A percentile compares a stretch with the other conserved stretches of the same genome.
phyloP scores from a whole-genome alignment of 2,329 filamentous ascomycete species.

The Microsporum ferrugineum region DNA sequence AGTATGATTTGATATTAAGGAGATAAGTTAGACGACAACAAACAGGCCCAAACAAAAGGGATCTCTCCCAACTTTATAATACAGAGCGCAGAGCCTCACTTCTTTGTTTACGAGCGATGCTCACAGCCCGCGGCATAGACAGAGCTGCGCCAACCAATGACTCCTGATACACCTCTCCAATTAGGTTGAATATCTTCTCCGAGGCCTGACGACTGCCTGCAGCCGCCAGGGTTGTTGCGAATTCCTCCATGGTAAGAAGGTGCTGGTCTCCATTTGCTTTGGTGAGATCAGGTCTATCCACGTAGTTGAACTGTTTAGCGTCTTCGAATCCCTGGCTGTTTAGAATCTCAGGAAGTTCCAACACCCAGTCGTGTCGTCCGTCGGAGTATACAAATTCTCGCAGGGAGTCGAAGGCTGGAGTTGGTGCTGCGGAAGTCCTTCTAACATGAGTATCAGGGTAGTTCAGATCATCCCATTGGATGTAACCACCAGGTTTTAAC shows the following conservation, averaged over 20 bases:
- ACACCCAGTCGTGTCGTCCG: neutral
- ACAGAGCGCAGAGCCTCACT: neutral
- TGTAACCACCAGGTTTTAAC: constrained; percentile 3
- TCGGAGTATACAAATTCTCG: constrained; percentile 3
- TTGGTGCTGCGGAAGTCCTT: neutral
- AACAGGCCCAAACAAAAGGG: neutral
- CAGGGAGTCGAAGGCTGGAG: neutral
- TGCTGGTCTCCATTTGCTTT: constrained; percentile 4
- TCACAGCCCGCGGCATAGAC: constrained; percentile 3
- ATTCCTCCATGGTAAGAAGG: constrained; percentile 4
- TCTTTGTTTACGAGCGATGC: neutral
- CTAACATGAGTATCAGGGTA: constrained; percentile 2
- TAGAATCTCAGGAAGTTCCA: neutral
- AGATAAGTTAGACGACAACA: neutral
- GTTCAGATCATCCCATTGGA: constrained; percentile 3
- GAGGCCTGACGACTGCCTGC: neutral
- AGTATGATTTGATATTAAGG: no score
- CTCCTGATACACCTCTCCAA: constrained; percentile 3
- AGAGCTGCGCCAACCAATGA: neutral
- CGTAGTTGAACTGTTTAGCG: neutral
- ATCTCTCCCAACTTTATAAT: neutral
- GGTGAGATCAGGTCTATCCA: neutral
- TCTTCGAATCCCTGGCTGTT: neutral
- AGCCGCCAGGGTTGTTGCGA: constrained; percentile 2
- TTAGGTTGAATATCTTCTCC: constrained; percentile 3